A percentile compares a stretch with the other conserved stretches of the same genome.
Conservation (phyloP, 176 grass and related monocot species). For the Alloteropsis semialata region DNA sequence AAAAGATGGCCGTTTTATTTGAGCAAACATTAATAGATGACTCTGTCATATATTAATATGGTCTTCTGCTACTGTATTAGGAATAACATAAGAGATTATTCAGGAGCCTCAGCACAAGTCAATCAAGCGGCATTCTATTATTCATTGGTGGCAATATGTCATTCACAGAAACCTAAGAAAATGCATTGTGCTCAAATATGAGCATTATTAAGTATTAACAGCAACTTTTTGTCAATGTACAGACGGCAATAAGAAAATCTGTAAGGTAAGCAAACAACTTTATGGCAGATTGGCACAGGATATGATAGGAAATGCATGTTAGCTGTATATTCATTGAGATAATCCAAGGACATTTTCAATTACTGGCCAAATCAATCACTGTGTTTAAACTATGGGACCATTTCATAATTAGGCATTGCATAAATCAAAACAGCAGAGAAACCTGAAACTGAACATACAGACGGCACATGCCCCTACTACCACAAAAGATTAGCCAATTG, state of each 20-base stretch:
- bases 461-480: too few species aligned
- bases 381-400: constrained; percentile 1
- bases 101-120: too few species aligned
- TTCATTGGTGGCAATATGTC: too few species aligned
- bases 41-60: neutral
- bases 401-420: constrained; percentile 25
- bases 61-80: neutral
- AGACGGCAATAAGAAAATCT: neutral
- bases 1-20: neutral
- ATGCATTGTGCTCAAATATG: too few species aligned
- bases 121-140: too few species aligned
- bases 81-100: neutral
- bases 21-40: neutral
- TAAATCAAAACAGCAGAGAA: too few species aligned
- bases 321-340: constrained; percentile 25
- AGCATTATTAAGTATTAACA: too few species aligned
- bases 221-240: neutral
- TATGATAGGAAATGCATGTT: neutral
- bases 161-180: too few species aligned
- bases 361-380: neutral
- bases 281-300: neutral
- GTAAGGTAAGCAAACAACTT: neutral
- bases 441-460: too few species aligned
- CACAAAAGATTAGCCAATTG: too few species aligned
- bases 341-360: constrained; percentile 13